Evolutionary conservation across 176 grass and related monocot genomes (phyloP).

Genomic region (Eleusine indica): DNA sequence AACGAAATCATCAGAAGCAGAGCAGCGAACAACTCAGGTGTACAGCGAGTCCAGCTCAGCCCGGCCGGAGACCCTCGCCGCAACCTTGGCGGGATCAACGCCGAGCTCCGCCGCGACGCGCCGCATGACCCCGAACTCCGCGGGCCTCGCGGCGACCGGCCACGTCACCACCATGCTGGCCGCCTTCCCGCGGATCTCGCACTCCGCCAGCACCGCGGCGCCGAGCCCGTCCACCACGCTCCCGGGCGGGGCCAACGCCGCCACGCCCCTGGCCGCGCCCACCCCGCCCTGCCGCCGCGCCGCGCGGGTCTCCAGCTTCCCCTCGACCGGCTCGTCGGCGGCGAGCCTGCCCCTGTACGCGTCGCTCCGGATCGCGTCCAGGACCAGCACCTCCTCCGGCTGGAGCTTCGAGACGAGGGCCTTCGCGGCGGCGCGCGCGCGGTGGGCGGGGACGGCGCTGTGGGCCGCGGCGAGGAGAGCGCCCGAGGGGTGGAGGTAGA

Average conservation of each 20-base stretch:
- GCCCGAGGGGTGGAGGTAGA: slow-evolving; percentile 53
- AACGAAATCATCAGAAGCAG: not conserved
- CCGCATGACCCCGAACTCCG: slow-evolving; percentile 45
- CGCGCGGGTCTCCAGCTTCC: slow-evolving; percentile 87
- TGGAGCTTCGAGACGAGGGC: slow-evolving; percentile 55
- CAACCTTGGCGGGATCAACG: slow-evolving; percentile 43
- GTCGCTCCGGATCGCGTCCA: slow-evolving; percentile 65
- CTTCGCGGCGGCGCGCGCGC: slow-evolving; percentile 60
- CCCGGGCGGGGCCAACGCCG: slow-evolving; percentile 62
- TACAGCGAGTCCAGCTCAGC: slow-evolving; percentile 62
- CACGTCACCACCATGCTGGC: slow-evolving; percentile 81
- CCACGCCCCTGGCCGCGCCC: slow-evolving; percentile 45
- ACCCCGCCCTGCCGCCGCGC: slow-evolving; percentile 46
- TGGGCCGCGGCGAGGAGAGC: slow-evolving; percentile 60
- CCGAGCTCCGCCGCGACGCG: slow-evolving; percentile 56
- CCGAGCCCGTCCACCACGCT: slow-evolving; percentile 86
- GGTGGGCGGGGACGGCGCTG: slow-evolving; percentile 50
- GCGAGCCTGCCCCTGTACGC: slow-evolving; percentile 67
- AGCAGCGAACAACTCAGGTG: slow-evolving; percentile 39
- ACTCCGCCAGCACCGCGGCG: slow-evolving; percentile 70
- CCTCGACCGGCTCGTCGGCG: slow-evolving; percentile 66
- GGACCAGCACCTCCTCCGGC: slow-evolving; percentile 70
- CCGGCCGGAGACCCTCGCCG: slow-evolving; percentile 44
- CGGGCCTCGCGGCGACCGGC: slow-evolving; percentile 55
- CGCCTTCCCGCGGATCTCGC: slow-evolving; percentile 73